phyloP scores from a whole-genome alignment of 192 early-diverging fungal species.

The Lunasporangiospora selenospora region DNA sequence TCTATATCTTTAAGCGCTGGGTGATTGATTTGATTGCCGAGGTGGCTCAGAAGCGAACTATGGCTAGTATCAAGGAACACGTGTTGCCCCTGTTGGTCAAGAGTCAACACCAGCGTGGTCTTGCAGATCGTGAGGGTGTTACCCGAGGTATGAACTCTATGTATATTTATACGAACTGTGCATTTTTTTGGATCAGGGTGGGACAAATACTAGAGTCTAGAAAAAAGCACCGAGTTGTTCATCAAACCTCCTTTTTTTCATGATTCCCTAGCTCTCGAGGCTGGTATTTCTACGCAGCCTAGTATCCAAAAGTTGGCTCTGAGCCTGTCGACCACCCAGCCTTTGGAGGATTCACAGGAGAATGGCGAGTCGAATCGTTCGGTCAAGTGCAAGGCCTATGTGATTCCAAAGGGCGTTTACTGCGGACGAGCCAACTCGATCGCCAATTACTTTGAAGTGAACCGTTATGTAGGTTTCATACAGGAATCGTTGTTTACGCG shows the following conservation, averaged over 20 bases:
- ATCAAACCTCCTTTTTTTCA: background rate
- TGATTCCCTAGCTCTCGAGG: constrained; percentile 7
- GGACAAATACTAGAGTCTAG: background rate
- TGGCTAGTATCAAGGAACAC: constrained; percentile 82
- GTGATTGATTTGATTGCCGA: constrained; percentile 79
- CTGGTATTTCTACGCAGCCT: constrained; percentile 14
- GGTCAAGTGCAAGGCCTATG: constrained; percentile 60
- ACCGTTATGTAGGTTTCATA: constrained; percentile 70
- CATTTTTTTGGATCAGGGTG: background rate
- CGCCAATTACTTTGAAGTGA: constrained; percentile 86
- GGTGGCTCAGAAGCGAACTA: constrained; percentile 61
- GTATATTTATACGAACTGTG: background rate
- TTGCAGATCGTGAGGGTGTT: constrained; percentile 70
- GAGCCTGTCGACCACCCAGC: constrained; percentile 35
- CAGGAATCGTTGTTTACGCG: too few species aligned
- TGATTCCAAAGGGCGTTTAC: constrained; percentile 70
- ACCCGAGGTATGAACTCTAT: constrained; percentile 57
- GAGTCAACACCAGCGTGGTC: constrained; percentile 79
- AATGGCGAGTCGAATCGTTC: constrained; percentile 54
- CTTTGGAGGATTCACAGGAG: constrained; percentile 22
- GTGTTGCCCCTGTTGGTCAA: constrained; percentile 87
- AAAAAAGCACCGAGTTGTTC: background rate
- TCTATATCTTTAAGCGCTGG: constrained; percentile 96
- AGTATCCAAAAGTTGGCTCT: constrained; percentile 41
- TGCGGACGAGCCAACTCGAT: constrained; percentile 86